Evolutionary conservation across 495 filamentous ascomycete genomes (phyloP).

Genomic region (Niebla homalea): DNA sequence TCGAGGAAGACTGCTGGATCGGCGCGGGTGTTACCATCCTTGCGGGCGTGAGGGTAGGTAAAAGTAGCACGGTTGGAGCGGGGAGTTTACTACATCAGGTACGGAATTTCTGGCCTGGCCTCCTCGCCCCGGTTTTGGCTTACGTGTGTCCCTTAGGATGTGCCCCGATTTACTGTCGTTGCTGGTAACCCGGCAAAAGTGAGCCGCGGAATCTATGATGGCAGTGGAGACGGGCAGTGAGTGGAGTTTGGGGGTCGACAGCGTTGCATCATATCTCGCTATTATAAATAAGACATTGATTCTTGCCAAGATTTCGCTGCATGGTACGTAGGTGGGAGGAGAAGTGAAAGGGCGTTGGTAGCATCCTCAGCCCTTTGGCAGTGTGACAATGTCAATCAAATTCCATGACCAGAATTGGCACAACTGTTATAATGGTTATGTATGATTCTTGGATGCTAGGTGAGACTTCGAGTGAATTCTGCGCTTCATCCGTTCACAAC

Average conservation of each 20-base stretch:
- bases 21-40: constrained; percentile 76
- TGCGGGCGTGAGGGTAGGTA: constrained; percentile 38
- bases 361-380: no score
- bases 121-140: not conserved
- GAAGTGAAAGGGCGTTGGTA: no score
- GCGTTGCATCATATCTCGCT: no score
- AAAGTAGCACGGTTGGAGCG: constrained; percentile 33
- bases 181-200: constrained; percentile 51
- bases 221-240: constrained; percentile 14
- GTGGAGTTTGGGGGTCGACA: no score
- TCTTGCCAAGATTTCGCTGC: no score
- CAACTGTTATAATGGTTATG: no score
- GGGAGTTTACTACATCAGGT: constrained; percentile 22
- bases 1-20: constrained; percentile 84
- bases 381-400: not conserved
- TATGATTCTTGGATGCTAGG: not conserved
- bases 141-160: constrained; percentile 30
- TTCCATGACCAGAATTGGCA: no score
- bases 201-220: constrained; percentile 37
- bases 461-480: no score
- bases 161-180: constrained; percentile 47
- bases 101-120: not conserved
- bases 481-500: constrained; percentile 42
- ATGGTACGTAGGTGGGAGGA: no score
- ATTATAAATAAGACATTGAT: no score